phyloP scores from a whole-genome alignment of 1,139 yeast species.

The Blastobotrys indianensis region DNA sequence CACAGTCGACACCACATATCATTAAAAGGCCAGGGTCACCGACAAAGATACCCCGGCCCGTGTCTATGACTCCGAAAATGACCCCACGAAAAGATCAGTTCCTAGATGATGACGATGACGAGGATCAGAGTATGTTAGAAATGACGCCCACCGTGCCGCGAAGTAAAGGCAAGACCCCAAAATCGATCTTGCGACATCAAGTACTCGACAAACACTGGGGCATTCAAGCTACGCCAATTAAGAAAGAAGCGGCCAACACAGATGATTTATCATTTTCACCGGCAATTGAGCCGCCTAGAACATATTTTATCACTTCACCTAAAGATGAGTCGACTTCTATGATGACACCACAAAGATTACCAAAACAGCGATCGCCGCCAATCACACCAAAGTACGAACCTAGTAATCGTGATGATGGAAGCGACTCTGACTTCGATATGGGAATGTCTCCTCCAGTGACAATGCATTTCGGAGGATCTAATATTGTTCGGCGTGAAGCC shows the following conservation, averaged over 20 bases:
- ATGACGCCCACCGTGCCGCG: neutral
- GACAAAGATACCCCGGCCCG: conserved; percentile 15
- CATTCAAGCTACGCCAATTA: conserved; percentile 32
- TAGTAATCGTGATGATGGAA: neutral
- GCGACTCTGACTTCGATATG: conserved; percentile 21
- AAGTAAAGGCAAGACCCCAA: conserved; percentile 1
- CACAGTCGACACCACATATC: conserved; percentile 13
- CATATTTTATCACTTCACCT: conserved; percentile 11
- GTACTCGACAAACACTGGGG: conserved; percentile 35
- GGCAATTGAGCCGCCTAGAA: conserved; percentile 20
- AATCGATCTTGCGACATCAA: conserved; percentile 28
- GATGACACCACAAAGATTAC: conserved; percentile 1
- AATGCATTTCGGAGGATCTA: conserved; percentile 21
- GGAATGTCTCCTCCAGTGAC: conserved; percentile 30
- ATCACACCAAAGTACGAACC: conserved; percentile 6
- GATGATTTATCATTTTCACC: conserved; percentile 16
- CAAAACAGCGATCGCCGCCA: neutral
- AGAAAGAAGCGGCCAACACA: conserved; percentile 9
- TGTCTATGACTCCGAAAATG: conserved; percentile 9
- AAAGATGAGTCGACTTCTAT: conserved; percentile 13
- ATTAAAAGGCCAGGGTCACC: conserved; percentile 9
- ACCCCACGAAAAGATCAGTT: conserved; percentile 11
- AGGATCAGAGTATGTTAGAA: neutral
- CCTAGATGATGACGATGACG: conserved; percentile 2
- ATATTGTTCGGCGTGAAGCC: conserved; percentile 3